phyloP scores from a whole-genome alignment of 495 filamentous ascomycete genomes.

The Talaromyces ruber region DNA sequence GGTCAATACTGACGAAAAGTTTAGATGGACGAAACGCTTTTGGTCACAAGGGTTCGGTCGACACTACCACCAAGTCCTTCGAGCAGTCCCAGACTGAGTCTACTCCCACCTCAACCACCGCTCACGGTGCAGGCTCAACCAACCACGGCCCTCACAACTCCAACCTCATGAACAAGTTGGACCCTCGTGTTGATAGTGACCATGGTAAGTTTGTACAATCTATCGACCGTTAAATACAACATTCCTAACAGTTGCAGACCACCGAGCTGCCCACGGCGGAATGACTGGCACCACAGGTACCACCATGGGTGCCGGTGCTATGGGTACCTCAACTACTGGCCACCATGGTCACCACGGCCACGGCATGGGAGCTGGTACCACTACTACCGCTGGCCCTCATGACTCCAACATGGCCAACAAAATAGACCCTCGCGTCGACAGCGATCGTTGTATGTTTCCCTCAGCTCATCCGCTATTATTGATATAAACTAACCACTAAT shows the following conservation, averaged over 20 bases:
- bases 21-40: neutral
- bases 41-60: neutral
- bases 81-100: neutral
- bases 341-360: constrained; percentile 23
- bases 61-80: constrained; percentile 1
- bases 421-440: constrained; percentile 29
- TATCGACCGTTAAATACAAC: neutral
- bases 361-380: constrained; percentile 13
- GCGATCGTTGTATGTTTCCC: constrained; percentile 18
- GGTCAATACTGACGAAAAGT: neutral
- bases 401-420: constrained; percentile 28
- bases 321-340: constrained; percentile 11
- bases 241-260: neutral
- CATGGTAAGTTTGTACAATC: neutral
- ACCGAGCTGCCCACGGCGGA: neutral
- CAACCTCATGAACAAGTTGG: constrained; percentile 34
- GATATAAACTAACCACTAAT: neutral
- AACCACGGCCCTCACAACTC: constrained; percentile 27
- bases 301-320: neutral
- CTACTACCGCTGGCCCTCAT: constrained; percentile 18
- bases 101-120: neutral
- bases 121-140: neutral
- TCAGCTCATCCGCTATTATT: neutral
- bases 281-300: neutral
- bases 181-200: constrained; percentile 37